These are phyloP conservation scores for Penicillium atrosanguineum DNA, from an alignment of 495 filamentous ascomycete species.

Conservation along the genomic window DNA sequence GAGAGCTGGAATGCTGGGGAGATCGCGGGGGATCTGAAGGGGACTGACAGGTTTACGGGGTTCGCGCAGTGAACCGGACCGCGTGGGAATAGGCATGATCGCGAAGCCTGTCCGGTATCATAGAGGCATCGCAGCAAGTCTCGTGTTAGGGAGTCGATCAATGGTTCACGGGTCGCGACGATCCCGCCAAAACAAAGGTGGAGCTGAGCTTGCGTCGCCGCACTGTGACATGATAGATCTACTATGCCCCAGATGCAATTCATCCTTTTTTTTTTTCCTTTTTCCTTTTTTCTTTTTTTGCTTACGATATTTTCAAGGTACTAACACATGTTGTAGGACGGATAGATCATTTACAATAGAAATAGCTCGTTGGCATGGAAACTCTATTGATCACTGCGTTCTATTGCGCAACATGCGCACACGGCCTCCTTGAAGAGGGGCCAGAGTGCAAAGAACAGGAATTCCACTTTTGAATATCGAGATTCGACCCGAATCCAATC, in stretches of 20 bases:
- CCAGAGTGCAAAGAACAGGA: not conserved
- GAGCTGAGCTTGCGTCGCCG: slow-evolving; percentile 2
- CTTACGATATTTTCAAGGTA: not conserved
- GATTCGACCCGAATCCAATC: not conserved
- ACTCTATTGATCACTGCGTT: slow-evolving; percentile 5
- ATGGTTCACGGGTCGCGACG: slow-evolving; percentile 6
- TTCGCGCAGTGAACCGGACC: slow-evolving; percentile 36
- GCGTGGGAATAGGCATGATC: slow-evolving; percentile 44
- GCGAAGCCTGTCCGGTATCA: not conserved
- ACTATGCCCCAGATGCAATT: not conserved
- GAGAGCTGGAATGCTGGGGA: slow-evolving; percentile 10
- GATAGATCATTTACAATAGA: not conserved
- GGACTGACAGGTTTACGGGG: slow-evolving; percentile 37
- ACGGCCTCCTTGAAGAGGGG: not conserved
- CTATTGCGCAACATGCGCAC: not conserved
- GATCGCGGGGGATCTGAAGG: slow-evolving; percentile 4
- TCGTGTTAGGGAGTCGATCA: not conserved
- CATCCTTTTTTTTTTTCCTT: too few relatives aligned
- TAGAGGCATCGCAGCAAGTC: not conserved
- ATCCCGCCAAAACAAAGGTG: slow-evolving; percentile 5
- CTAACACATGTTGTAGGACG: not conserved
- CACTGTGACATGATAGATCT: not conserved
- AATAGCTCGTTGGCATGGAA: not conserved
- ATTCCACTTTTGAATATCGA: slow-evolving; percentile 1
- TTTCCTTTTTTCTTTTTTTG: too few relatives aligned